phyloP scores from a whole-genome alignment of 1,284 basidiomycete species.

The Rhodotorula mucilaginosa region DNA sequence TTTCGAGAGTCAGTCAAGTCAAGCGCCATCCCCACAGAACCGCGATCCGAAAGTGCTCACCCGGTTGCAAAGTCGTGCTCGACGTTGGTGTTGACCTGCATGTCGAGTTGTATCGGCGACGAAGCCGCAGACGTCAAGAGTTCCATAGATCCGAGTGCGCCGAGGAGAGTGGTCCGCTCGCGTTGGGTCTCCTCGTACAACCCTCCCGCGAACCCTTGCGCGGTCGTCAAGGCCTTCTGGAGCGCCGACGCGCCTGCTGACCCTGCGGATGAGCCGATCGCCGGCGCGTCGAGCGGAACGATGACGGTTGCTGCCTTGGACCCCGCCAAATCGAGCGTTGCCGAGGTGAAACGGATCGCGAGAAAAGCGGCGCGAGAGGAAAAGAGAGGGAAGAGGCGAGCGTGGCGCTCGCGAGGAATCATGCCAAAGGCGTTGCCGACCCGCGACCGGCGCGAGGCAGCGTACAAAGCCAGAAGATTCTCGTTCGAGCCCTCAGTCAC shows the following conservation, averaged over 20 bases:
- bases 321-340: background rate
- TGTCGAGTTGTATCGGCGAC: slow-evolving; percentile 58
- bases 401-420: slow-evolving; percentile 59
- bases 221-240: slow-evolving; percentile 59
- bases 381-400: slow-evolving; percentile 72
- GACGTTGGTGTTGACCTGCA: slow-evolving; percentile 49
- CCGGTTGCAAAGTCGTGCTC: slow-evolving; percentile 62
- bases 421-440: slow-evolving; percentile 58
- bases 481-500: too few species aligned
- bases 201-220: slow-evolving; percentile 61
- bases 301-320: slow-evolving; percentile 46
- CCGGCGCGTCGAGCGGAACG: slow-evolving; percentile 37
- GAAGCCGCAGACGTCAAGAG: slow-evolving; percentile 60
- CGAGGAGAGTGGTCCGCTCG: slow-evolving; percentile 65
- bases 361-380: slow-evolving; percentile 65
- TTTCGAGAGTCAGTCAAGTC: background rate
- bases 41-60: slow-evolving; percentile 1
- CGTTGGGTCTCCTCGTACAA: slow-evolving; percentile 86
- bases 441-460: slow-evolving; percentile 2
- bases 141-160: slow-evolving; percentile 64
- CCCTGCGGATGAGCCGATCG: background rate
- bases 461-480: slow-evolving; percentile 14
- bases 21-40: background rate
- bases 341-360: slow-evolving; percentile 60
- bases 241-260: slow-evolving; percentile 57